Evolutionary conservation across 139 green algal species (phyloP), one percentile per base, ranked within the genome.

Genomic region (Cymbomonas tetramitiformis): DNA sequence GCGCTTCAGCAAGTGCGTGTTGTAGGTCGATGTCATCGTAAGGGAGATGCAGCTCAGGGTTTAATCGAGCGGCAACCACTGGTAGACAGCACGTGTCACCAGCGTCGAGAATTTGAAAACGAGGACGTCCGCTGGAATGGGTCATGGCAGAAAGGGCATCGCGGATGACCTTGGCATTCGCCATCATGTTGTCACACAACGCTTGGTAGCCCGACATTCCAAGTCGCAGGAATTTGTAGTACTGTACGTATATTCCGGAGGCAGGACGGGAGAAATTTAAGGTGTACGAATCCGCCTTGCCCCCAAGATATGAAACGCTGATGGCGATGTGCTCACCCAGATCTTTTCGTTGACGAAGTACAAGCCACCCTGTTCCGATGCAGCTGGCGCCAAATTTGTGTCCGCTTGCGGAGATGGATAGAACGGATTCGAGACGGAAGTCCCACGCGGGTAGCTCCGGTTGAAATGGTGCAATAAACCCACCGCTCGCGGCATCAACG

Each of bases 371-470:
- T 4, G 62, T 46, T 30, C 68, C 67, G n/a, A 49, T 30, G 53
- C 65, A 76, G 34, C 47, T 30, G 30, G 74, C 56, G 10, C 68
- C 68, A 46, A 53, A 76, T 52, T 76, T 76, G 68, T 76, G 67
- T 2, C 67, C 65, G 23, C 30, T 61, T 23, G 51, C 58, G 41
- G 65, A 67, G 38, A 76, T 76, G 31, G 30, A 56, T 24, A 60
- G 47, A 21, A 29, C 68, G 15, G 51, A 24, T 21, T 65, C 58
- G 30, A 76, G 43, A 6, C 68, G 38, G 51, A 76, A 76, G 36
- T 76, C 68, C 67, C 56, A 76, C 10, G 32, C 49, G 12, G 12
- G 12, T 15, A 43, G 12, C 66, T 68, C 51, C 24, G 73, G 47
- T 2, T 66, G 30, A 49, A 76, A 76, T 19, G 68, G 57, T 21